A percentile compares a stretch with the other conserved stretches of the same genome.
Conservation (phyloP, 768 basidiomycete species). For the Wakefieldia striispora region DNA sequence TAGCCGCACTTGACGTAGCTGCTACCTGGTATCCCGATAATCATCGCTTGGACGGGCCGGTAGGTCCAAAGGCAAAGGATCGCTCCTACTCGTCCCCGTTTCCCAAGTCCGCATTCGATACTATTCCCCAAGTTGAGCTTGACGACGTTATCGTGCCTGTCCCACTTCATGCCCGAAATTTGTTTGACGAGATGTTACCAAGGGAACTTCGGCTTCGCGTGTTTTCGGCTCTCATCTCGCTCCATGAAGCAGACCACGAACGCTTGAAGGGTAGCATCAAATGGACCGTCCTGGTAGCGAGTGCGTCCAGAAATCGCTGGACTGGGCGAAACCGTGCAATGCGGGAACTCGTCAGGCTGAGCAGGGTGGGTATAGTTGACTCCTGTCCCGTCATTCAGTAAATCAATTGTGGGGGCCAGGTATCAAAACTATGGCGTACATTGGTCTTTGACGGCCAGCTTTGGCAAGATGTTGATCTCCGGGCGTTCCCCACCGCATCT, state of each 20-base stretch:
- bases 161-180: slow-evolving; percentile 42
- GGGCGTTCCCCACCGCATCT: slow-evolving; percentile 57
- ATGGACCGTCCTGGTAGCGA: slow-evolving; percentile 64
- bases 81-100: slow-evolving; percentile 66
- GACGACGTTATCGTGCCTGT: slow-evolving; percentile 54
- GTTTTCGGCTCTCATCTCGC: slow-evolving; percentile 49
- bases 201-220: slow-evolving; percentile 67
- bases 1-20: slow-evolving; percentile 2
- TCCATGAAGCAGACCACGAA: slow-evolving; percentile 60
- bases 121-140: slow-evolving; percentile 44
- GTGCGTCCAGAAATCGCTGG: slow-evolving; percentile 65
- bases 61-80: slow-evolving; percentile 43
- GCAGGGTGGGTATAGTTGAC: slow-evolving; percentile 56
- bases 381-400: slow-evolving; percentile 12
- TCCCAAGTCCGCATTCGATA: slow-evolving; percentile 59
- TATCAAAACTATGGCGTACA: slow-evolving; percentile 72
- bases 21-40: slow-evolving; percentile 15
- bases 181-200: slow-evolving; percentile 71
- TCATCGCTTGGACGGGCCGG: slow-evolving; percentile 17
- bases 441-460: slow-evolving; percentile 84
- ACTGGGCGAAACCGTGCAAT: slow-evolving; percentile 72
- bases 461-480: slow-evolving; percentile 70
- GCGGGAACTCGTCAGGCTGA: slow-evolving; percentile 74
- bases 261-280: slow-evolving; percentile 41
- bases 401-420: slow-evolving; percentile 41